These are phyloP conservation scores for Pestalotiopsis sp. DNA, from an alignment of 2,329 filamentous ascomycete genomes.

Conservation along the genomic window DNA sequence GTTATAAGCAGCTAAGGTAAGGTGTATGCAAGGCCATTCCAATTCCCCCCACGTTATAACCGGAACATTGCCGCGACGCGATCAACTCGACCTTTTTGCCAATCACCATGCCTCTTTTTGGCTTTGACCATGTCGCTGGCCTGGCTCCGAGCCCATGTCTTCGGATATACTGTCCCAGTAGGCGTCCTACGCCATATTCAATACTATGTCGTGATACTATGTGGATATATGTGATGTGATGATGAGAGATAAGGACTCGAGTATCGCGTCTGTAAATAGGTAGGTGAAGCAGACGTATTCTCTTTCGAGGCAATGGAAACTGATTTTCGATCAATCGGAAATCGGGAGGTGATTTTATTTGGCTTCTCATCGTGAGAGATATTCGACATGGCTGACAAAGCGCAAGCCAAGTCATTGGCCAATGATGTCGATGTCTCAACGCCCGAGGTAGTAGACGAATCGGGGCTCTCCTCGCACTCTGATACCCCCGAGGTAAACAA, in stretches of 20 bases:
- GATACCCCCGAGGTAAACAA: slow-evolving; percentile 11
- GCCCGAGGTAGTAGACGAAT: slow-evolving; percentile 2
- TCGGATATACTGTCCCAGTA: background rate
- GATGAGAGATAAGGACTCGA: background rate
- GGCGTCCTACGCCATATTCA: slow-evolving; percentile 3
- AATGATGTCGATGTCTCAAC: slow-evolving; percentile 16
- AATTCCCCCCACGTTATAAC: background rate
- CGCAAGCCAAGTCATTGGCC: slow-evolving; percentile 12
- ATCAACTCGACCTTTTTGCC: background rate
- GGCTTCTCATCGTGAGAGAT: background rate
- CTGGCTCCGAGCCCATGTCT: background rate
- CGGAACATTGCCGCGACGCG: background rate
- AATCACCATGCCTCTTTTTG: background rate
- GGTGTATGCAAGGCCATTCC: background rate
- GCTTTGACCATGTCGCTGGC: background rate
- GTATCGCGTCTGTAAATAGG: background rate
- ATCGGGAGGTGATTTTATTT: background rate
- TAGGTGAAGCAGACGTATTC: background rate
- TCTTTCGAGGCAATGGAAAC: background rate
- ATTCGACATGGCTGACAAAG: background rate
- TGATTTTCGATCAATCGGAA: background rate
- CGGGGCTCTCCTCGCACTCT: background rate
- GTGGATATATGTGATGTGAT: background rate
- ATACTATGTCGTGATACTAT: slow-evolving; percentile 10
- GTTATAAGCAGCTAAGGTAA: background rate